Evolutionary conservation across 139 green algal genomes (phyloP).

Genomic region (Closterium sp.): DNA sequence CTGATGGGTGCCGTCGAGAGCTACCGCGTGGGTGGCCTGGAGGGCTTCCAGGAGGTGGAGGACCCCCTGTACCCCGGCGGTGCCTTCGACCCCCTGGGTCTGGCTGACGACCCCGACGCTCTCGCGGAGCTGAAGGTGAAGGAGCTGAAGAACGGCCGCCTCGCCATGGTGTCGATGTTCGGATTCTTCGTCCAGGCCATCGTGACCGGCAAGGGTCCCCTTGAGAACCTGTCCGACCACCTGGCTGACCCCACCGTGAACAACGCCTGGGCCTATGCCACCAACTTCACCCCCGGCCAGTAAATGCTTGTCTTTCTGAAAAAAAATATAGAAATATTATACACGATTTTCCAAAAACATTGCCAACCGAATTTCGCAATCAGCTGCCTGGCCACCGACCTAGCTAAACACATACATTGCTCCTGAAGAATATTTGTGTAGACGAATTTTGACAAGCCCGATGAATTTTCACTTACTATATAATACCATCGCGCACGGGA

Average conservation of each 20-base stretch:
- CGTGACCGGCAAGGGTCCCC: constrained; percentile 81
- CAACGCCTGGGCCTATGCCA: constrained; percentile 89
- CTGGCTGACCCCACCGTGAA: constrained; percentile 75
- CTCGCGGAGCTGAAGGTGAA: constrained; percentile 85
- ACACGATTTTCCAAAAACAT: too few relatives aligned
- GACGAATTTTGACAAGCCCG: too few relatives aligned
- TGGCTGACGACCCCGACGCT: constrained; percentile 91
- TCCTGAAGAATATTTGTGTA: too few relatives aligned
- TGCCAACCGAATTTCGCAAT: too few relatives aligned
- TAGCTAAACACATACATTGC: too few relatives aligned
- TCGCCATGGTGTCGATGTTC: constrained; percentile 78
- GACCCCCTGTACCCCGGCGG: constrained; percentile 71
- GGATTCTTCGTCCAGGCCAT: constrained; percentile 71
- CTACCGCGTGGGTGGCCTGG: constrained; percentile 88
- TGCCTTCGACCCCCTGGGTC: constrained; percentile 75
- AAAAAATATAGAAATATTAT: too few relatives aligned
- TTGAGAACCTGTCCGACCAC: constrained; percentile 85
- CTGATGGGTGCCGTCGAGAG: constrained; percentile 72
- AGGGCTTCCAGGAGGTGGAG: constrained; percentile 62
- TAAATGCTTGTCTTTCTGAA: neutral
- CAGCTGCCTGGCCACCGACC: too few relatives aligned
- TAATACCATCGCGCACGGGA: too few relatives aligned
- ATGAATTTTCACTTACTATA: too few relatives aligned
- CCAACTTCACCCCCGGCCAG: constrained; percentile 33
- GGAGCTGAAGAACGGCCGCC: constrained; percentile 86